Base-by-base conservation (phyloP, 2,329 filamentous ascomycete species). In the Lachnellula arida region DNA sequence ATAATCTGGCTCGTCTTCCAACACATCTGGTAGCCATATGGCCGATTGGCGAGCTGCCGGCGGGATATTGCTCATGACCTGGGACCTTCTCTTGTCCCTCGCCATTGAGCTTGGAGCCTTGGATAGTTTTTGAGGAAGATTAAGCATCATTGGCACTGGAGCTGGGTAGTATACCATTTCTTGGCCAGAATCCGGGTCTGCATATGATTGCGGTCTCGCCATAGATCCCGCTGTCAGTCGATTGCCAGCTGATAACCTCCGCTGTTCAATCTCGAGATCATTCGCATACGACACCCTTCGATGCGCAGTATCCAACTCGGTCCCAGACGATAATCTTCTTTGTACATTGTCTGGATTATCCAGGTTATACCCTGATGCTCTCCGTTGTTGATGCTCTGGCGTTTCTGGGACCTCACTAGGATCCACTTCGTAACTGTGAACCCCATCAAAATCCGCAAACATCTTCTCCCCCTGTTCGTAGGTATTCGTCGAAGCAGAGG, bases 141-240 rank as follows among this genome's bases (percentile, higher is more conserved):
- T 97, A 55, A 99, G 80, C 86, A 96, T 92, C 60, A 88, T 86
- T 3, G 94, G 94, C 2, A 99, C 94, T 1, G 91, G 92, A 3
- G 94, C 94, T 14, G 94, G 94, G 70, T 99, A 99, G 73, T 87
- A 97, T 9, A 96, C 84, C 89, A 97, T 96, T 64, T 86, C 78
- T 62, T 93, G 84, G 4, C 84, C 87, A 1, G 86, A 86, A 25
- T 79, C 76, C 1, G 83, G 82, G 66, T 86, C 78, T 66, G 82
- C 73, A 69, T 85, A 86, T 1, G 84, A 84, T 59, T 81, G 78
- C 11, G 82, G 75, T 51, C 74, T 70, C 14, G 49, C 42, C 49
- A 49, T 56, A 40, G 65, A 65, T n/a, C 42, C 42, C 52, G 46
- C 54, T 35, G 65, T 65, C 42, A 61, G 44, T 49, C 57, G 54